Percentiles rank a stretch among this genome's conserved stretches.
phyloP scores from a whole-genome alignment of 805 yeast genomes.

The Scheffersomyces stipitis region DNA sequence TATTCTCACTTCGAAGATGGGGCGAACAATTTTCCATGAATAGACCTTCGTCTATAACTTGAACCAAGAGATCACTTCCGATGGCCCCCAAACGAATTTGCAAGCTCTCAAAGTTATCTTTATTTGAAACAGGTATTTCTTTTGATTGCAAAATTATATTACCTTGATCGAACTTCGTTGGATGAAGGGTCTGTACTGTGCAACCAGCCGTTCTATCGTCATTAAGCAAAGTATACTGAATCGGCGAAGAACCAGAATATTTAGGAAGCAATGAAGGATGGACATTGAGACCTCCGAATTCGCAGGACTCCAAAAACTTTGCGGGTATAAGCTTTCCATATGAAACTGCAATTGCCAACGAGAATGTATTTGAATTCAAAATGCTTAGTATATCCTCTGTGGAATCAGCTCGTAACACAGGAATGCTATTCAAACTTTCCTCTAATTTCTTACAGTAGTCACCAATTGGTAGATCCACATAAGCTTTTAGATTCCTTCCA shows the following conservation, averaged over 20 bases:
- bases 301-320: conserved; percentile 45
- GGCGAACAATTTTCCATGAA: no score
- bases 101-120: conserved; percentile 48
- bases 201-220: conserved; percentile 72
- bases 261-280: conserved; percentile 89
- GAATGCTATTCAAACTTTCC: conserved; percentile 22
- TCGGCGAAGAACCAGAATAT: conserved; percentile 86
- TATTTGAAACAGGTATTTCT: conserved; percentile 35
- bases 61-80: conserved; percentile 61
- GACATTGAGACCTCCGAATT: conserved; percentile 77
- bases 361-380: conserved; percentile 32
- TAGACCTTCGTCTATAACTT: conserved; percentile 38
- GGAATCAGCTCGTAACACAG: conserved; percentile 53
- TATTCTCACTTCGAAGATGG: no score
- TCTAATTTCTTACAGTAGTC: conserved; percentile 11
- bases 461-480: conserved; percentile 57
- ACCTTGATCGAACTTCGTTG: conserved; percentile 82
- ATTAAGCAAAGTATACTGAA: conserved; percentile 74
- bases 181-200: conserved; percentile 86
- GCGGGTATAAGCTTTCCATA: conserved; percentile 82
- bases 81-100: conserved; percentile 50
- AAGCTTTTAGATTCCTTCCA: conserved; percentile 53
- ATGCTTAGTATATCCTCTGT: conserved; percentile 34
- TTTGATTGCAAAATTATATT: conserved; percentile 59
- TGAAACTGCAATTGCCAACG: conserved; percentile 86